These are phyloP conservation scores for Epichloe brachyelytri DNA, from an alignment of 2,329 filamentous ascomycete genomes.

Conservation along the genomic window DNA sequence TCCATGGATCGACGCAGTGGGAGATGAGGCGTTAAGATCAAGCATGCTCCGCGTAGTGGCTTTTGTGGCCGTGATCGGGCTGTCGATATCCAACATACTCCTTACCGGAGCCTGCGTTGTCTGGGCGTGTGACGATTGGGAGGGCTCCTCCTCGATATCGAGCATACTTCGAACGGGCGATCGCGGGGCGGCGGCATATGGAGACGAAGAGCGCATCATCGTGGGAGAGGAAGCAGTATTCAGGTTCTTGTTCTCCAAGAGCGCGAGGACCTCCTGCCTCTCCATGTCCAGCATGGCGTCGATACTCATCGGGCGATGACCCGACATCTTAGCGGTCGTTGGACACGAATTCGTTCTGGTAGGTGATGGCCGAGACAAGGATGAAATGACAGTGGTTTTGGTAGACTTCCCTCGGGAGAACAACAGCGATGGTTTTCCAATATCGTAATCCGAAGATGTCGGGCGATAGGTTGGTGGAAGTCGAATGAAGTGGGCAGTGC, in stretches of 20 bases:
- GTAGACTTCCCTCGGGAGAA: not conserved
- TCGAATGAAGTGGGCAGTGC: not conserved
- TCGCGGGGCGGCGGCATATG: slow-evolving; percentile 40
- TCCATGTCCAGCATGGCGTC: slow-evolving; percentile 69
- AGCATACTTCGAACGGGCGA: slow-evolving; percentile 60
- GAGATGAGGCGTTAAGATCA: slow-evolving; percentile 29
- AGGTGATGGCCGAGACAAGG: not conserved
- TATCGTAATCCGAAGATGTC: no score
- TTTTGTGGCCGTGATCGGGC: slow-evolving; percentile 24
- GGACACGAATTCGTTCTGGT: not conserved
- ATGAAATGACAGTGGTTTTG: no score
- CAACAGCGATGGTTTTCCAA: no score
- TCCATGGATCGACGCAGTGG: slow-evolving; percentile 13
- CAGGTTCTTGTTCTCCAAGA: slow-evolving; percentile 43
- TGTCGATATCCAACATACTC: slow-evolving; percentile 52
- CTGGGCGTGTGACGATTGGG: slow-evolving; percentile 11
- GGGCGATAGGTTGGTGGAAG: not conserved
- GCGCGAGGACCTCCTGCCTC: slow-evolving; percentile 56
- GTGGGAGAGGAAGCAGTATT: slow-evolving; percentile 18
- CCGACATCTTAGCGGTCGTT: slow-evolving; percentile 18
- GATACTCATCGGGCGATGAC: slow-evolving; percentile 50
- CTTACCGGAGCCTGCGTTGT: slow-evolving; percentile 41
- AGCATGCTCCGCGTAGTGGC: slow-evolving; percentile 39
- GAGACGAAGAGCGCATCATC: slow-evolving; percentile 36
- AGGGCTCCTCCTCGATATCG: slow-evolving; percentile 35